A percentile compares a stretch with the other conserved stretches of the same genome.
phyloP scores from a whole-genome alignment of 805 yeast genomes.

The Komagataella populi region DNA sequence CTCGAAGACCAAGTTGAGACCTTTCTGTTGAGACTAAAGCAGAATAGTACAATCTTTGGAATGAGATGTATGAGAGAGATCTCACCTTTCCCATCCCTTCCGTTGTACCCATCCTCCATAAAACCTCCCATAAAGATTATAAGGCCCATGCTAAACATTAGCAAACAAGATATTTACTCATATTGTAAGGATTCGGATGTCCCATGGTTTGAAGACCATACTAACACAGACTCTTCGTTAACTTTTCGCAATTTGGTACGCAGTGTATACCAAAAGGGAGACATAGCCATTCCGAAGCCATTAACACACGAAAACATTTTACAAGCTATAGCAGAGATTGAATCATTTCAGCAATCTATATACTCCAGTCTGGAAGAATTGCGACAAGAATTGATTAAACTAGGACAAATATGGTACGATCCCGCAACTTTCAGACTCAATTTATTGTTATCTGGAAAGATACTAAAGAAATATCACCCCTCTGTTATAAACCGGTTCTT shows the following conservation, averaged over 20 bases:
- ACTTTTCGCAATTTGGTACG: constrained; percentile 50
- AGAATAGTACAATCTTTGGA: constrained; percentile 39
- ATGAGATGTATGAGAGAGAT: constrained; percentile 34
- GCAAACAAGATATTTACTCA: constrained; percentile 29
- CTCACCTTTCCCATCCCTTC: constrained; percentile 15
- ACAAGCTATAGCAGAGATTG: constrained; percentile 5
- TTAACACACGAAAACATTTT: constrained; percentile 4
- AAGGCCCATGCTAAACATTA: constrained; percentile 39
- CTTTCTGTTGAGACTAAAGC: constrained; percentile 35
- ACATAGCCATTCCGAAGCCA: constrained; percentile 7
- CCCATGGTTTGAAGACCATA: constrained; percentile 58
- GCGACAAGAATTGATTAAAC: constrained; percentile 5
- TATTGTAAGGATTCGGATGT: constrained; percentile 28
- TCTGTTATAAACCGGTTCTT: constrained; percentile 14
- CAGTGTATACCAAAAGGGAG: constrained; percentile 9
- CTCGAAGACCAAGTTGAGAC: constrained; percentile 66
- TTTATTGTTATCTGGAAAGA: constrained; percentile 7
- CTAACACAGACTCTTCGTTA: constrained; percentile 39
- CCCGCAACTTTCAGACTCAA: constrained; percentile 3
- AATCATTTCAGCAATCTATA: constrained; percentile 6
- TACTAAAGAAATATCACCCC: constrained; percentile 8
- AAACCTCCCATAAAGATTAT: constrained; percentile 12
- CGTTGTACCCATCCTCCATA: constrained; percentile 7
- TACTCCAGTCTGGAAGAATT: constrained; percentile 10
- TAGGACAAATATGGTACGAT: constrained; percentile 1